Conservation (phyloP, 2,329 filamentous ascomycete genomes). For the Aaosphaeria pasadenensis region DNA sequence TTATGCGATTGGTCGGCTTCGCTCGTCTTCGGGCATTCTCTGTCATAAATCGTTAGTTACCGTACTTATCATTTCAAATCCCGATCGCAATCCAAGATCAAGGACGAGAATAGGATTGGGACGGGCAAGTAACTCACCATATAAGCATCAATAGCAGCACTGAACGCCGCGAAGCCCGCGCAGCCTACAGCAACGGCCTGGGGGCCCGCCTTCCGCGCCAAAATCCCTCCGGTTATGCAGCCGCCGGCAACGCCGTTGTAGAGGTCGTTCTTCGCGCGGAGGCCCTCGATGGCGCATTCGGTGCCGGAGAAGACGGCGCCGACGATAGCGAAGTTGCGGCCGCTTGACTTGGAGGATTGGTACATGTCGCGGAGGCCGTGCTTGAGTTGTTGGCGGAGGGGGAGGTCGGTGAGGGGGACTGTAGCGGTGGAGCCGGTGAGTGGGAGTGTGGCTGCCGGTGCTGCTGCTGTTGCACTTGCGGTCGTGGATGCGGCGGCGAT, state of each 20-base stretch:
- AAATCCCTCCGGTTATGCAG: conserved; percentile 84
- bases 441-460: conserved; percentile 70
- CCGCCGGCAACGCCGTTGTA: conserved; percentile 84
- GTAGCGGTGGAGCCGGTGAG: conserved; percentile 59
- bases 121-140: conserved; percentile 57
- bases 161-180: conserved; percentile 90
- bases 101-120: too few relatives aligned
- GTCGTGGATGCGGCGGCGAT: conserved; percentile 18
- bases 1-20: conserved; percentile 37
- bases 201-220: conserved; percentile 84
- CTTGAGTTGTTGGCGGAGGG: conserved; percentile 78
- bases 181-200: conserved; percentile 86
- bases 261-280: conserved; percentile 90
- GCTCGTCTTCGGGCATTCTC: conserved; percentile 40
- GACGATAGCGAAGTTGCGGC: conserved; percentile 91
- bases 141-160: conserved; percentile 85
- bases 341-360: conserved; percentile 72
- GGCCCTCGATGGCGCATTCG: conserved; percentile 91
- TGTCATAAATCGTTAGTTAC: conserved; percentile 9
- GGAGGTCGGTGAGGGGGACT: conserved; percentile 59
- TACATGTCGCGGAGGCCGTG: conserved; percentile 96
- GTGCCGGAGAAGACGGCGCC: conserved; percentile 88
- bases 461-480: conserved; percentile 42
- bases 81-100: neutral
- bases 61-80: neutral